Evolutionary conservation across 129 eudicot species (phyloP).

Genomic region (Mikania micrantha): DNA sequence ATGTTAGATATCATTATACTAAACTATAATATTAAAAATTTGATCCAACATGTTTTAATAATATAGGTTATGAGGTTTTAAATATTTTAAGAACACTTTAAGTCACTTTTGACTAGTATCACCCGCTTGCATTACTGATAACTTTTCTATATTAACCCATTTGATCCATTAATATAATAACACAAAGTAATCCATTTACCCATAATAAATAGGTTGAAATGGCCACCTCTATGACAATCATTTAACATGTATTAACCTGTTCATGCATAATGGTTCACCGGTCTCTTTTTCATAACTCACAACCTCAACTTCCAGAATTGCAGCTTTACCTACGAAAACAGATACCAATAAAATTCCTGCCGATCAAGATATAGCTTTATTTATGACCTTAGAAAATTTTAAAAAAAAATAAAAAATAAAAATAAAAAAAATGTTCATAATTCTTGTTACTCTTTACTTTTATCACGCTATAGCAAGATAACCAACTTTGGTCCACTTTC

Average conservation of each 20-base stretch:
- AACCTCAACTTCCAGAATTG: slow-evolving; percentile 75
- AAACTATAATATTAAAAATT: background rate
- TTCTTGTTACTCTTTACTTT: background rate
- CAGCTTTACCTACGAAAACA: slow-evolving; percentile 65
- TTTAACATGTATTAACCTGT: slow-evolving; percentile 37
- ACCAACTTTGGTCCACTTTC: background rate
- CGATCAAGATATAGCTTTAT: slow-evolving; percentile 3
- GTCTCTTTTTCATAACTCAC: slow-evolving; percentile 64
- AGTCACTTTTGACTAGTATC: background rate
- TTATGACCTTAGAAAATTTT: background rate
- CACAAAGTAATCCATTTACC: background rate
- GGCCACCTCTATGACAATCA: background rate
- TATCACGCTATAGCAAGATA: background rate
- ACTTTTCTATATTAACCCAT: background rate
- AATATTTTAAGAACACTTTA: background rate
- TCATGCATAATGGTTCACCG: slow-evolving; percentile 70
- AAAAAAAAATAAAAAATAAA: no score
- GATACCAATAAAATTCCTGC: background rate
- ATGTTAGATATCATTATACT: background rate
- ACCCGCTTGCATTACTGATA: background rate
- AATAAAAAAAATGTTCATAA: background rate
- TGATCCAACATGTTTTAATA: background rate
- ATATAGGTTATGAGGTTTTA: background rate
- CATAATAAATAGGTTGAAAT: background rate
- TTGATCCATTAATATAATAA: background rate